Evolutionary conservation across 176 grass and related monocot species (phyloP).

Genomic region (Chrysopogon serrulatus): DNA sequence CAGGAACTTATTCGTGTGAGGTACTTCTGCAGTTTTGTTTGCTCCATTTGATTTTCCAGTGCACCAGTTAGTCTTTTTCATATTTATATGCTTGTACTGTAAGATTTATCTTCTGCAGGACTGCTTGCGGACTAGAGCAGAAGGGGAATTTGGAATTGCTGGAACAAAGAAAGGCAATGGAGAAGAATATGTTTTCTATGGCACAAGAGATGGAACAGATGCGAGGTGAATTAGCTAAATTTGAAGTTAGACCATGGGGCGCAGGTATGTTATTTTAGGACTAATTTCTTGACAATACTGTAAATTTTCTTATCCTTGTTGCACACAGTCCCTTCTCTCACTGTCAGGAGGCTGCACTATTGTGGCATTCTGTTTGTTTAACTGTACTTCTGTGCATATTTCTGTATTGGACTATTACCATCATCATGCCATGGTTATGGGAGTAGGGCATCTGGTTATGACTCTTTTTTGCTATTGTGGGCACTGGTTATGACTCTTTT

Average conservation of each 20-base stretch:
- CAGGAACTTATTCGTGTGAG: constrained; percentile 52
- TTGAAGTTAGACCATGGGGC: constrained; percentile 47
- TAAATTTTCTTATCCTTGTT: not conserved
- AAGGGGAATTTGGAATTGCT: constrained; percentile 67
- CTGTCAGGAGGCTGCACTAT: not conserved
- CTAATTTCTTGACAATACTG: not conserved
- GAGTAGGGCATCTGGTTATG: not conserved
- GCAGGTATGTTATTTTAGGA: constrained; percentile 27
- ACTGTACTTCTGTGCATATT: not conserved
- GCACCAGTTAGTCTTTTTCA: not conserved
- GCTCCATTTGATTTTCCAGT: constrained; percentile 2
- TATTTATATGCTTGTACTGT: constrained; percentile 6
- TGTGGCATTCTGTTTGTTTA: not conserved
- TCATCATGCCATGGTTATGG: not conserved
- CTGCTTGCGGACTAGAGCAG: constrained; percentile 45
- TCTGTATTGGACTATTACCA: not conserved
- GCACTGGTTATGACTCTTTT: not conserved
- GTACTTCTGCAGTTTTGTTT: constrained; percentile 26
- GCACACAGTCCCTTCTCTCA: not conserved
- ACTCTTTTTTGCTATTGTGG: not conserved
- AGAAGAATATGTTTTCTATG: constrained; percentile 69
- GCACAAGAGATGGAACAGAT: constrained; percentile 64
- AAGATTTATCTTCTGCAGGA: constrained; percentile 32
- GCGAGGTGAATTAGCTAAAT: constrained; percentile 40
- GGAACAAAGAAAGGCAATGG: constrained; percentile 77